Percentiles rank a stretch among this genome's conserved stretches.
These are phyloP conservation scores for Cladosporium oxysporum DNA, from an alignment of 2,329 filamentous ascomycete species.

Conservation along the genomic window DNA sequence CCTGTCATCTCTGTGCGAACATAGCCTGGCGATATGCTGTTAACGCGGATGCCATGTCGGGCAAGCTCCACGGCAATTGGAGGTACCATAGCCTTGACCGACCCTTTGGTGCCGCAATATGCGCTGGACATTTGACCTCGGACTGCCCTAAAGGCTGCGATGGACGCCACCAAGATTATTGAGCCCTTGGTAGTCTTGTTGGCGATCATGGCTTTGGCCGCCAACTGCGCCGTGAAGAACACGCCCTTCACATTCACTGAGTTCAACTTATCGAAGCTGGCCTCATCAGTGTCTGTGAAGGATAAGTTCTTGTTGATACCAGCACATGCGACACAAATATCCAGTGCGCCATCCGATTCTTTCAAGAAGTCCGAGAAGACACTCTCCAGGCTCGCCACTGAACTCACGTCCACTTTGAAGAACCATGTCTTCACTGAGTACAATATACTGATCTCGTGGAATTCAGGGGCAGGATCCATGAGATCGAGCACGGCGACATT, in stretches of 20 bases:
- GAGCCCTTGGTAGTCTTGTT: constrained; percentile 54
- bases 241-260: constrained; percentile 49
- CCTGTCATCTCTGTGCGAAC: constrained; percentile 46
- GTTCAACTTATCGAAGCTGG: constrained; percentile 46
- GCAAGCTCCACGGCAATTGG: constrained; percentile 42
- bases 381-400: constrained; percentile 33
- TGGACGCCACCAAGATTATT: constrained; percentile 57
- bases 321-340: constrained; percentile 49
- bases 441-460: constrained; percentile 42
- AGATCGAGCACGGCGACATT: constrained; percentile 58
- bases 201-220: constrained; percentile 53
- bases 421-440: constrained; percentile 60
- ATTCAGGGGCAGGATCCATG: constrained; percentile 50
- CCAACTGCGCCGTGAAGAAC: constrained; percentile 52
- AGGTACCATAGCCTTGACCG: constrained; percentile 46
- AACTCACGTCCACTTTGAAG: constrained; percentile 41
- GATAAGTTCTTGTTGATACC: constrained; percentile 49
- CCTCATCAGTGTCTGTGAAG: constrained; percentile 49
- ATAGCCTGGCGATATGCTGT: constrained; percentile 37
- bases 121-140: constrained; percentile 47
- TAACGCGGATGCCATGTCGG: constrained; percentile 37
- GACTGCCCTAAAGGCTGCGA: constrained; percentile 55
- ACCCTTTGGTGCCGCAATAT: constrained; percentile 47
- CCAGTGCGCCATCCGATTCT: constrained; percentile 42
- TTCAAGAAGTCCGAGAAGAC: constrained; percentile 39